Evolutionary conservation across 371 early-diverging fungal genomes (phyloP), one percentile per base, ranked within the genome.

Genomic region (Pancytospora philotis): DNA sequence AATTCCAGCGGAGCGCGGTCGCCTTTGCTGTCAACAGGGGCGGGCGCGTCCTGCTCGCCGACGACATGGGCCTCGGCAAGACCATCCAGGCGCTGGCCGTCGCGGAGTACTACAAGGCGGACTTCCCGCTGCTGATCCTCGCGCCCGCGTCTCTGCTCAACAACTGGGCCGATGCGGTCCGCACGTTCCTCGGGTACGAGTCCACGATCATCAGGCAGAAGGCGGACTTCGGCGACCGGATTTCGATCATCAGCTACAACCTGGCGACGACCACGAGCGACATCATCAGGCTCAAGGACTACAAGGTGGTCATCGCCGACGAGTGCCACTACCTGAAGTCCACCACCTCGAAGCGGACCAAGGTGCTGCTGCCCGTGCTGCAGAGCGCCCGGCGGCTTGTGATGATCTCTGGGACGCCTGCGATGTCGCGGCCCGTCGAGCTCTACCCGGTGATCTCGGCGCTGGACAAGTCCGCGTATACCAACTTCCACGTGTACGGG

Each of bases 321-420:
- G 82, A 74, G 64, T 87, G 84, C 19, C 86, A 87, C 72, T 82
- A 78, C 55, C 49, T 87, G 41, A 86, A 86, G 66, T 76, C 68
- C 28, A 67, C 62, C 34, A 62, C 76, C 67, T 73, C 82, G 22
- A 75, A 84, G 75, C 69, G 86, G 45, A 81, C 84, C 8, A 76
- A 75, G 48, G 66, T 37, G 38, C 65, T 85, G 27, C 30, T 79
- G 19, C 85, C 85, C 10, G 28, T 86, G 19, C 38, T 86, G 8
- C 66, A 83, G 67, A 67, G 73, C 1, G 56, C 82, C 2, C 53
- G 67, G 2, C 59, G 81, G 3, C 80, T 78, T 0, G 65, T 88
- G 3, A 50, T 79, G 28, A 39, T 76, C n/a, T 79, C 76, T 50
- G 86, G 86, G 2, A 85, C 85, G 19, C 85, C 87, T 4, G 83